A percentile compares a stretch with the other conserved stretches of the same genome.
These are phyloP conservation scores for Globisporangium barbulae DNA, from an alignment of 352 stramenopile genomes.

Conservation along the genomic window DNA sequence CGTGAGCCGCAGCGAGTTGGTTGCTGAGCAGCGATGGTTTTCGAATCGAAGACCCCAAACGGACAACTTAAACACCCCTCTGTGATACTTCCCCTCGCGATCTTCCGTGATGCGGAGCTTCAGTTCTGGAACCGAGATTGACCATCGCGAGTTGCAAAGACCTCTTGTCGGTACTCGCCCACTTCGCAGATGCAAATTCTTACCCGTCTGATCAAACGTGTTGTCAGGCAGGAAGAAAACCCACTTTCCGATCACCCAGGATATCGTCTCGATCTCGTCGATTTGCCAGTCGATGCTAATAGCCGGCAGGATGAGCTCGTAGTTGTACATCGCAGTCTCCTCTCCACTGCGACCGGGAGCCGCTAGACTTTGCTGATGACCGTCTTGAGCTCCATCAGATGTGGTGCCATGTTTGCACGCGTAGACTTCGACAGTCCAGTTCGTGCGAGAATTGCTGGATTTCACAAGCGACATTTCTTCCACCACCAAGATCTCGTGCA, in stretches of 20 bases:
- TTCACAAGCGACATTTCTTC: slow-evolving; percentile 31
- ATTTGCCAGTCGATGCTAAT: slow-evolving; percentile 50
- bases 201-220: slow-evolving; percentile 16
- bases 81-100: slow-evolving; percentile 5
- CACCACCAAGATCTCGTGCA: slow-evolving; percentile 47
- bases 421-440: slow-evolving; percentile 46
- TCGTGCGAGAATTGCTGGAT: slow-evolving; percentile 45
- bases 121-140: slow-evolving; percentile 28
- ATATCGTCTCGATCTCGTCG: slow-evolving; percentile 57
- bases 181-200: slow-evolving; percentile 27
- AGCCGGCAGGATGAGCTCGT: slow-evolving; percentile 42
- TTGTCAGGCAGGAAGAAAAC: slow-evolving; percentile 64
- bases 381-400: slow-evolving; percentile 9
- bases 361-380: slow-evolving; percentile 21
- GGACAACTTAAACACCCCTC: slow-evolving; percentile 24
- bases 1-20: slow-evolving; percentile 23
- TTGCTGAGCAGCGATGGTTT: slow-evolving; percentile 35
- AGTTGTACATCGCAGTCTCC: slow-evolving; percentile 71
- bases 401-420: slow-evolving; percentile 31
- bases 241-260: slow-evolving; percentile 77
- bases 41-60: slow-evolving; percentile 34
- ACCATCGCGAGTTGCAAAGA: slow-evolving; percentile 30
- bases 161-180: slow-evolving; percentile 23
- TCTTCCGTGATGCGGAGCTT: slow-evolving; percentile 30
- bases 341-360: slow-evolving; percentile 14